Evolutionary conservation across 2,329 filamentous ascomycete species (phyloP).

Genomic region (Alternaria triticina): DNA sequence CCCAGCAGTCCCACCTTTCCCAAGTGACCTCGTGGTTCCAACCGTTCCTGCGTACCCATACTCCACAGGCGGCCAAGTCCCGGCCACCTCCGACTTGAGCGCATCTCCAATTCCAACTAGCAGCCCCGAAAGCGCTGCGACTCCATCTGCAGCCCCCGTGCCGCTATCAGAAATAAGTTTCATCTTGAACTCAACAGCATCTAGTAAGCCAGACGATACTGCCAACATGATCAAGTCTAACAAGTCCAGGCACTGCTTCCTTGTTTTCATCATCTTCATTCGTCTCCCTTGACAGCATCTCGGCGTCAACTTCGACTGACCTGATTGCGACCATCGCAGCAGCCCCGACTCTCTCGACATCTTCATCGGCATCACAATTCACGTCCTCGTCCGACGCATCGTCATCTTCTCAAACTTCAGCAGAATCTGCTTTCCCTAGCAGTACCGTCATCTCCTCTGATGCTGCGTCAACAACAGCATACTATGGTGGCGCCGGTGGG

Average conservation of each 20-base stretch:
- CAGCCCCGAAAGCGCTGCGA: conserved; percentile 5
- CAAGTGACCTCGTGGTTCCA: conserved; percentile 35
- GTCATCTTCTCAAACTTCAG: conserved; percentile 14
- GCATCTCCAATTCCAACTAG: conserved; percentile 17
- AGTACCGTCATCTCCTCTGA: conserved; percentile 20
- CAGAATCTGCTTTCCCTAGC: conserved; percentile 13
- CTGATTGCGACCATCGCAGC: conserved; percentile 1
- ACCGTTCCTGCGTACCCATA: conserved; percentile 45
- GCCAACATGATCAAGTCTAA: neutral
- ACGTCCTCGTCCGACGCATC: conserved; percentile 16
- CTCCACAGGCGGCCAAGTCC: conserved; percentile 27
- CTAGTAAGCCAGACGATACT: conserved; percentile 7
- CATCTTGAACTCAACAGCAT: conserved; percentile 23
- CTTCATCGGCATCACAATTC: conserved; percentile 14
- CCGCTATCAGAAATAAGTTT: conserved; percentile 4
- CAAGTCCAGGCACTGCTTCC: conserved; percentile 2
- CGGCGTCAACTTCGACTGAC: conserved; percentile 4
- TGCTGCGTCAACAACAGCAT: conserved; percentile 10
- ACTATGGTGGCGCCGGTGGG: conserved; percentile 17
- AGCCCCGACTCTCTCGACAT: conserved; percentile 10
- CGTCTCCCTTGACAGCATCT: conserved; percentile 2
- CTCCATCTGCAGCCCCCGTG: conserved; percentile 1
- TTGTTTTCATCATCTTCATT: neutral
- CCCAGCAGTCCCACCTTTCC: conserved; percentile 45
- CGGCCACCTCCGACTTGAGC: conserved; percentile 6